These are phyloP conservation scores for Lasiodiplodia sp. DNA, from an alignment of 2,329 filamentous ascomycete species.

Conservation along the genomic window DNA sequence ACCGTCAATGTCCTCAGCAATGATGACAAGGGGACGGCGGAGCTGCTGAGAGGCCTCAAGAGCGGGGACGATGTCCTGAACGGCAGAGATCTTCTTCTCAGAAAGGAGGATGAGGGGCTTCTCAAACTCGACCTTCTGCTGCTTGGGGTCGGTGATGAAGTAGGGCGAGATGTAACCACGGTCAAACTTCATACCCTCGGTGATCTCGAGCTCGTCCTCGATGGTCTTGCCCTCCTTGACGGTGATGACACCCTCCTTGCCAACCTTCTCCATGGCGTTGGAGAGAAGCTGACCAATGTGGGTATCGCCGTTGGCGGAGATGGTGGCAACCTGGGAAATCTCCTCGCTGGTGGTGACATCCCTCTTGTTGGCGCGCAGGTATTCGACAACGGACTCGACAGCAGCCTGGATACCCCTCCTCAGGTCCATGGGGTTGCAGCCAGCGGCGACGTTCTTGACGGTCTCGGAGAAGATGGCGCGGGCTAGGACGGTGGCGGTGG, in stretches of 20 bases:
- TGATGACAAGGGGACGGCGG: slow-evolving; percentile 95
- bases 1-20: slow-evolving; percentile 98
- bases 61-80: slow-evolving; percentile 98
- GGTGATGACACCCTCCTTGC: slow-evolving; percentile 99
- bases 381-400: slow-evolving; percentile 93
- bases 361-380: slow-evolving; percentile 92
- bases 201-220: slow-evolving; percentile 96
- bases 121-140: slow-evolving; percentile 99
- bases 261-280: slow-evolving; percentile 99
- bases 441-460: slow-evolving; percentile 98
- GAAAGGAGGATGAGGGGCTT: slow-evolving; percentile 98
- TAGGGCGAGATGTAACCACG: slow-evolving; percentile 98
- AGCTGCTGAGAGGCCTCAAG: slow-evolving; percentile 96
- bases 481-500: slow-evolving; percentile 94
- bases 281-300: slow-evolving; percentile 96
- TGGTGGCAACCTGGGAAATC: slow-evolving; percentile 97
- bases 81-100: slow-evolving; percentile 99
- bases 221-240: slow-evolving; percentile 99
- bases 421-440: slow-evolving; percentile 99
- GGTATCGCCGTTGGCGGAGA: slow-evolving; percentile 94
- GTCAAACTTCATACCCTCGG: slow-evolving; percentile 99
- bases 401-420: slow-evolving; percentile 96
- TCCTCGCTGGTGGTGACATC: slow-evolving; percentile 98
- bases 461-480: slow-evolving; percentile 99
- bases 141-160: slow-evolving; percentile 99